Percentiles rank a stretch among this genome's conserved stretches.
These are phyloP conservation scores for Tripidium arundinaceum DNA, from an alignment of 202 grass and related monocot genomes.

Conservation along the genomic window DNA sequence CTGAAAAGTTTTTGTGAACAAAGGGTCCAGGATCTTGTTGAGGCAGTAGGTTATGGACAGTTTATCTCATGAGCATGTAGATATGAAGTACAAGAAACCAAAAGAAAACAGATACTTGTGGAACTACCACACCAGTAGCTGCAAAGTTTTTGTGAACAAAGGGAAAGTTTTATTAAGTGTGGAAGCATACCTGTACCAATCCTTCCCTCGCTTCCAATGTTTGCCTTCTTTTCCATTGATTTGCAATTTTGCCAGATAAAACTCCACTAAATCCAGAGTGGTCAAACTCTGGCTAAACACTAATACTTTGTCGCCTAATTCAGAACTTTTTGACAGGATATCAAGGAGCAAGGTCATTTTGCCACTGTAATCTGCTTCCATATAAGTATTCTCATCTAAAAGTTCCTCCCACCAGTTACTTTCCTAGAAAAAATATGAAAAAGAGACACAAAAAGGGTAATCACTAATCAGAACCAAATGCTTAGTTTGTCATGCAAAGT, in stretches of 20 bases:
- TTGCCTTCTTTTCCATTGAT: constrained; percentile 71
- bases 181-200: constrained; percentile 92
- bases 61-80: not conserved
- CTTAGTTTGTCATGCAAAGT: not conserved
- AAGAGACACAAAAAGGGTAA: not conserved
- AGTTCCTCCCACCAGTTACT: constrained; percentile 87
- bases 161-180: constrained; percentile 3
- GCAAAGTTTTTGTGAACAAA: not conserved
- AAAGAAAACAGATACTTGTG: not conserved
- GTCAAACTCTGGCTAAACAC: constrained; percentile 94
- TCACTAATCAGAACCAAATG: constrained; percentile 19
- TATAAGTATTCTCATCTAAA: constrained; percentile 63
- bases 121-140: constrained; percentile 10
- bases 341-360: constrained; percentile 98
- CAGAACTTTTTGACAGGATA: constrained; percentile 71
- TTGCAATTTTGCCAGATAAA: constrained; percentile 79
- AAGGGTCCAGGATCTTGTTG: constrained; percentile 3
- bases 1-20: too few species aligned
- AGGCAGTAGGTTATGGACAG: not conserved
- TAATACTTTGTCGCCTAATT: constrained; percentile 80
- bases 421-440: constrained; percentile 41
- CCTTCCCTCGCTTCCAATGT: constrained; percentile 90
- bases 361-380: constrained; percentile 79
- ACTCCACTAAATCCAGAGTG: constrained; percentile 89
- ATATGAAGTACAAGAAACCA: not conserved